Conservation (phyloP, 2,329 filamentous ascomycete genomes). For the Epichloe sp. region DNA sequence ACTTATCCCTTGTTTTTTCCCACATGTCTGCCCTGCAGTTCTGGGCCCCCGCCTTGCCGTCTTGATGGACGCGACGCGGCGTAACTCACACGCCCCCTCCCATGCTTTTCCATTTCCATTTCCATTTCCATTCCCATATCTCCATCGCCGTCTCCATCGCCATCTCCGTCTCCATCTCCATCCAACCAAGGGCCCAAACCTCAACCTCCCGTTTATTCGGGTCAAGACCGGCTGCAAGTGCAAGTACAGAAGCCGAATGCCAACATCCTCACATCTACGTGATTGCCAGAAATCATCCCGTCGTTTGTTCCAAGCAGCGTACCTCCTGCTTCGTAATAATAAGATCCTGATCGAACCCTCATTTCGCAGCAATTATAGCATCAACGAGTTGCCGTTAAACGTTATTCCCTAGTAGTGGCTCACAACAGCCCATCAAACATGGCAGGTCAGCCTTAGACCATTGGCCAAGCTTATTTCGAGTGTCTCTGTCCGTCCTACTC, state of each 20-base stretch:
- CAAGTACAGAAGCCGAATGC: too few species aligned
- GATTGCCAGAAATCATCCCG: too few species aligned
- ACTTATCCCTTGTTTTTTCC: not conserved
- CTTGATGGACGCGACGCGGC: constrained; percentile 2
- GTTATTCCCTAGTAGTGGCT: not conserved
- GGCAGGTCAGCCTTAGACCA: not conserved
- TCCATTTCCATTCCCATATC: too few species aligned
- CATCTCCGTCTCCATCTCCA: too few species aligned
- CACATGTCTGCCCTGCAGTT: not conserved
- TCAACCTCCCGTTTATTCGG: not conserved
- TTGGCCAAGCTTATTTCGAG: not conserved
- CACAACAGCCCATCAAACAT: not conserved
- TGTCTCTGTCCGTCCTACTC: too few species aligned
- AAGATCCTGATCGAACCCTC: too few species aligned
- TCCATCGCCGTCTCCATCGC: too few species aligned
- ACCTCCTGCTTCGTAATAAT: too few species aligned
- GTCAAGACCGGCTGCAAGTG: not conserved
- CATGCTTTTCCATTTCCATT: not conserved
- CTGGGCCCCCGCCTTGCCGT: not conserved
- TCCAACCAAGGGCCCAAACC: too few species aligned
- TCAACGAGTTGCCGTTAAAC: not conserved
- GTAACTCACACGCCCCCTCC: not conserved
- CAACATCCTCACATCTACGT: too few species aligned
- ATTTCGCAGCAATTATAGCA: not conserved
- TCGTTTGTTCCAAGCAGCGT: too few species aligned